phyloP scores from a whole-genome alignment of 2,329 filamentous ascomycete species.

The Fusarium secorum region DNA sequence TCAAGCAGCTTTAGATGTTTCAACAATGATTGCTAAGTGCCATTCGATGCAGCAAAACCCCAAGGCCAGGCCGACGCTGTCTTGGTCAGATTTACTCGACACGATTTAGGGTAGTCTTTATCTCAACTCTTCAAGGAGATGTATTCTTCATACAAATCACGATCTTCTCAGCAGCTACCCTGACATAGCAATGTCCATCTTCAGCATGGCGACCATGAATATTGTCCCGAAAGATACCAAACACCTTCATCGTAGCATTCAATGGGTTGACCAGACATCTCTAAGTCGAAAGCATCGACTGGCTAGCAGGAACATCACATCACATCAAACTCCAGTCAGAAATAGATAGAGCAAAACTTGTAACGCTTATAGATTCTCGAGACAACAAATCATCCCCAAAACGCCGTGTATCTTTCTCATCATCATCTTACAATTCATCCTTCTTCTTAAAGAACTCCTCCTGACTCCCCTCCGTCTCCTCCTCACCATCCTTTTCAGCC shows the following conservation, averaged over 20 bases:
- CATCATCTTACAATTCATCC: slow-evolving; percentile 46
- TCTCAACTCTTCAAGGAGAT: neutral
- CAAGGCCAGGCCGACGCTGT: neutral
- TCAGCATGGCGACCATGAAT: too few species aligned
- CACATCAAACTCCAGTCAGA: neutral
- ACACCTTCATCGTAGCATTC: neutral
- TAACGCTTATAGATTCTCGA: neutral
- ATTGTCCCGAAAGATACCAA: too few species aligned
- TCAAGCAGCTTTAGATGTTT: neutral
- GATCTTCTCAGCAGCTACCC: neutral
- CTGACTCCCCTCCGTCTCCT: slow-evolving; percentile 21
- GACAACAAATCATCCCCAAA: slow-evolving; percentile 1
- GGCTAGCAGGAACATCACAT: neutral
- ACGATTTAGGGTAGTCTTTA: neutral
- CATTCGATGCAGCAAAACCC: neutral
- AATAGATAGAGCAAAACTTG: neutral
- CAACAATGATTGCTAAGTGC: fast-evolving
- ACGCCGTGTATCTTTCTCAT: slow-evolving; percentile 45
- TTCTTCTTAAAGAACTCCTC: slow-evolving; percentile 30
- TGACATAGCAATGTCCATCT: fast-evolving
- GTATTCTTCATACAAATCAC: neutral
- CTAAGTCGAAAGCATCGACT: neutral
- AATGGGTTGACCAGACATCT: fast-evolving
- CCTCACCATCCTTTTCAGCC: slow-evolving; percentile 20
- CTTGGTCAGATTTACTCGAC: neutral